phyloP scores from a whole-genome alignment of 2,329 filamentous ascomycete species.

The Penicillium thymicola region DNA sequence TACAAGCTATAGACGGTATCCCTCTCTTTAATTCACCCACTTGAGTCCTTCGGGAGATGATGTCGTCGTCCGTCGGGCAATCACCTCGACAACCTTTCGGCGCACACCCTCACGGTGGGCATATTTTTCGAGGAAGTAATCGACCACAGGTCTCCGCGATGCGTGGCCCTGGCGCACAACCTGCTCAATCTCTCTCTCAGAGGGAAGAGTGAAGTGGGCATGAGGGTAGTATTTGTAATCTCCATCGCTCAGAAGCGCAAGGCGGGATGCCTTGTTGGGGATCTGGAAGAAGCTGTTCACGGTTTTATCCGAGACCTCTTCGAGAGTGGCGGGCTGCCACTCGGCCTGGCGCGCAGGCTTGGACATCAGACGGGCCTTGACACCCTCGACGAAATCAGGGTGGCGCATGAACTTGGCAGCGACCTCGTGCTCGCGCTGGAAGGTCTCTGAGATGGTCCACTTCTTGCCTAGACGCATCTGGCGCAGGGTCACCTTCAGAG shows the following conservation, averaged over 20 bases:
- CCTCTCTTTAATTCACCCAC: constrained; percentile 24
- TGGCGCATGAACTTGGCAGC: constrained; percentile 85
- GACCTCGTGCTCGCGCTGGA: constrained; percentile 80
- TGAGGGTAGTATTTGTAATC: constrained; percentile 75
- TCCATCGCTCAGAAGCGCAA: constrained; percentile 59
- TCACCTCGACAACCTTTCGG: constrained; percentile 66
- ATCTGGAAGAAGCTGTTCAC: constrained; percentile 69
- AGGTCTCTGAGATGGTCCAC: constrained; percentile 83
- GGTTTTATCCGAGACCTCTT: constrained; percentile 58
- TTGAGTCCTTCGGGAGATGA: constrained; percentile 39
- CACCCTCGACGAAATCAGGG: constrained; percentile 87
- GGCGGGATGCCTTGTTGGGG: constrained; percentile 41
- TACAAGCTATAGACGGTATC: constrained; percentile 18
- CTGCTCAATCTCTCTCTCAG: constrained; percentile 56
- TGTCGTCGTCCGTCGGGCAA: constrained; percentile 59
- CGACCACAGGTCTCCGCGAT: constrained; percentile 57
- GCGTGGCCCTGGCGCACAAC: constrained; percentile 45
- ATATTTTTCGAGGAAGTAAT: constrained; percentile 59
- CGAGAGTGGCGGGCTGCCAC: constrained; percentile 73
- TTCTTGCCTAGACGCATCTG: constrained; percentile 72
- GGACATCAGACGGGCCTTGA: constrained; percentile 73
- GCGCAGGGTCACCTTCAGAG: constrained; percentile 76
- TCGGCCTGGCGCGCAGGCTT: constrained; percentile 63
- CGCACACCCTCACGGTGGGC: constrained; percentile 66
- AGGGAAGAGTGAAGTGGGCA: constrained; percentile 65